Conservation (phyloP, 2,329 filamentous ascomycete genomes). For the Fusarium sp. region DNA sequence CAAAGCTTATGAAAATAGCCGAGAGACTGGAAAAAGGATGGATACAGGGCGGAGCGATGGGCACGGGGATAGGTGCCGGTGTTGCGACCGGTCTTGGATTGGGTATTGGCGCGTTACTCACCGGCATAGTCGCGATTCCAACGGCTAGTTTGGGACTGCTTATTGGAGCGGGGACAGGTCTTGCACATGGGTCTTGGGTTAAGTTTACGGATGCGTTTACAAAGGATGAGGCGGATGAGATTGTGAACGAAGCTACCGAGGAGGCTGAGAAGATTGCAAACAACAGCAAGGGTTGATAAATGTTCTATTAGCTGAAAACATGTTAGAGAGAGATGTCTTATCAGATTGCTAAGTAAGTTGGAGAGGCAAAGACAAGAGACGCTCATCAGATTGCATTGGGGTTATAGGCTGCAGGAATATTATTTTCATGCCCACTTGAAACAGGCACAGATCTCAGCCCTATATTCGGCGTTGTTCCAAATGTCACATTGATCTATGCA, state of each 20-base stretch:
- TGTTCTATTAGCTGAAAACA: too few relatives aligned
- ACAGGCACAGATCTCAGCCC: background rate
- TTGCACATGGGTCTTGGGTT: slow-evolving; percentile 40
- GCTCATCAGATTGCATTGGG: too few relatives aligned
- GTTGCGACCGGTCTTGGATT: slow-evolving; percentile 40
- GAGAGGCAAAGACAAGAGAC: too few relatives aligned
- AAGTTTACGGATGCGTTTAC: slow-evolving; percentile 42
- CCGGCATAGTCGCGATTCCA: slow-evolving; percentile 41
- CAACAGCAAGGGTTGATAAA: background rate
- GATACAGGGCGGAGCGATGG: slow-evolving; percentile 43
- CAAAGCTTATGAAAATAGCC: slow-evolving; percentile 44
- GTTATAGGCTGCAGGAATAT: background rate
- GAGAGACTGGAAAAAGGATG: slow-evolving; percentile 39
- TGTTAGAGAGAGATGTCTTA: too few relatives aligned
- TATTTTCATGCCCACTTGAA: too few relatives aligned
- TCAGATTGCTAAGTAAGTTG: too few relatives aligned
- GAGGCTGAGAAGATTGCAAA: slow-evolving; percentile 36
- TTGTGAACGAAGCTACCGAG: slow-evolving; percentile 36
- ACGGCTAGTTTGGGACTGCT: slow-evolving; percentile 38
- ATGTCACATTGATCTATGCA: background rate
- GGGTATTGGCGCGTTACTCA: slow-evolving; percentile 35
- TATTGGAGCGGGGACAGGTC: slow-evolving; percentile 38
- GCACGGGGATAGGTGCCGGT: slow-evolving; percentile 40
- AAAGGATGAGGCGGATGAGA: slow-evolving; percentile 37
- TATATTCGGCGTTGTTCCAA: background rate